Base-by-base conservation (phyloP, 176 grass and related monocot species). In the Triticum turgidum region DNA sequence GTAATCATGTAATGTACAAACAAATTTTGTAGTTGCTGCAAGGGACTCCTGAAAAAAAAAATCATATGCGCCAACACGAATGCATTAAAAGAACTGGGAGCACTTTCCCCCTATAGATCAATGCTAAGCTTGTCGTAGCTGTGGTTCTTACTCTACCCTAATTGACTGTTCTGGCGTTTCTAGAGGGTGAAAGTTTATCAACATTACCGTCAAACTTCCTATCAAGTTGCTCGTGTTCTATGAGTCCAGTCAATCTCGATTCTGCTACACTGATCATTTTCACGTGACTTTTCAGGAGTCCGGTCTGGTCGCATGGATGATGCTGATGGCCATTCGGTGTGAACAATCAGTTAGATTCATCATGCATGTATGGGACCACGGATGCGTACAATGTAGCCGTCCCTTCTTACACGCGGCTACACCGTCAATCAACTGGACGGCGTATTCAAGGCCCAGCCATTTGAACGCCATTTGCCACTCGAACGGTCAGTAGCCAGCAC, bases 1-100 rank as follows among this genome's bases (percentile, higher is more conserved):
- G 79, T 79, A 74, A 76, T 80, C 45, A 30, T 91, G 85, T 87
- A 69, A 80, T 84, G 61, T 87, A 51, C 1, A 20, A 37, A 69
- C 59, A 52, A 64, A 17, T 41, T 5, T 5, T 4, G 20, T 38
- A 79, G 64, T 20, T 3, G 27, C 35, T 69, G 13, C 15, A 21
- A 34, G 4, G 24, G 51, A 30, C 25, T 63, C 70, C 13, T 18
- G 58, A 4, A 61, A 15, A 22, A 14, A 70, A 29, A 20, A 7
- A 7, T 3, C 32, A 29, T 45, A 12, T 22, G 20, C 25, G 45
- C 58, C 34, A 65, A 66, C 65, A 44, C 17, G 38, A 30, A 77
- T 39, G 25, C 62, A 29, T 18, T 38, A 17, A 64, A 70, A n/a
- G 20, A 69, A 15, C 14, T 59, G 37, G 20, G 33, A 45, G 33